These are phyloP conservation scores for Saccharomycopsis phalli DNA, from an alignment of 1,139 yeast species.

Conservation along the genomic window DNA sequence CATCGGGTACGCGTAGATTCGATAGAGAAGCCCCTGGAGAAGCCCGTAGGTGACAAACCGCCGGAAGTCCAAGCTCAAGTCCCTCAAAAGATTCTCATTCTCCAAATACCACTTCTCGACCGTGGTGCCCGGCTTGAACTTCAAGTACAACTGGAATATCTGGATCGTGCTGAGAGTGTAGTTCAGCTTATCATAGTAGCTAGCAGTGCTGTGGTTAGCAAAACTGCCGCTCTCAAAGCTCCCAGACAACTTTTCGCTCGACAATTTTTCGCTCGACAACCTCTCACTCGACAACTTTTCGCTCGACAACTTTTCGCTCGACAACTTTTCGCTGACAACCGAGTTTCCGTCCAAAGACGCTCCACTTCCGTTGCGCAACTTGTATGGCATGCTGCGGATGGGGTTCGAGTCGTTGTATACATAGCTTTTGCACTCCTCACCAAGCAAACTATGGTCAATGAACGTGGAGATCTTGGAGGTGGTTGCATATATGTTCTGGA, in stretches of 20 bases:
- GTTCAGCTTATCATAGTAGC: conserved; percentile 5
- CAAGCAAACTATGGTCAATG: conserved; percentile 35
- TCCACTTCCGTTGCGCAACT: neutral
- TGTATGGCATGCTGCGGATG: conserved; percentile 1
- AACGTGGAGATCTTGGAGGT: conserved; percentile 70
- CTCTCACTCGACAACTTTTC: conserved; percentile 2
- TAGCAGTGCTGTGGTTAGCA: neutral
- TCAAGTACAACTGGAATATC: conserved; percentile 67
- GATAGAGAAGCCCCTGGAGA: conserved; percentile 67
- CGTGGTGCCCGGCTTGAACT: conserved; percentile 70
- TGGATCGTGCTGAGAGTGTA: conserved; percentile 48
- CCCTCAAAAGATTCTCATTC: conserved; percentile 47
- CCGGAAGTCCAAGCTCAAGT: conserved; percentile 70
- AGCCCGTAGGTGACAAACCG: conserved; percentile 84
- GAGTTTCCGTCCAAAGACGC: neutral
- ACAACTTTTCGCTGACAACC: conserved; percentile 1
- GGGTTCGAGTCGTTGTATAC: conserved; percentile 11
- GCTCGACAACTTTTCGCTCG: conserved; percentile 1
- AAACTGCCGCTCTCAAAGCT: neutral
- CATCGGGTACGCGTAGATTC: conserved; percentile 74
- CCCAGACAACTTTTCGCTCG: conserved; percentile 1
- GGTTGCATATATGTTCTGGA: conserved; percentile 80
- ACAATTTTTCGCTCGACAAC: conserved; percentile 2
- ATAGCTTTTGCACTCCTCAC: conserved; percentile 17
- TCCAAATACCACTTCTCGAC: conserved; percentile 74